phyloP scores from a whole-genome alignment of 257 asterid species.

The Nicotiana benthamiana region DNA sequence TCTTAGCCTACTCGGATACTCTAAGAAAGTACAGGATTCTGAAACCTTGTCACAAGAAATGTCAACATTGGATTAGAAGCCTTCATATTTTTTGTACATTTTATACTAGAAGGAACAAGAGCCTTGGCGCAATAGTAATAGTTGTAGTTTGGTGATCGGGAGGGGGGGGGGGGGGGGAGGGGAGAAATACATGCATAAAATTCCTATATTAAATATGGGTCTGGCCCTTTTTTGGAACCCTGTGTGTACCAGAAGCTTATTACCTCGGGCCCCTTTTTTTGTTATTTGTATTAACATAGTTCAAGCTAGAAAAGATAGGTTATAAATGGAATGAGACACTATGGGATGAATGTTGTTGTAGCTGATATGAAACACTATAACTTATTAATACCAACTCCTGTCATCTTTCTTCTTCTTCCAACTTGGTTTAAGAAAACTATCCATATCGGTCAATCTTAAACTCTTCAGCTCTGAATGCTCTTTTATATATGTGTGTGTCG shows the following conservation, averaged over 20 bases:
- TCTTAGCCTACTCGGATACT: constrained; percentile 24
- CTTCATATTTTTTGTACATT: background rate
- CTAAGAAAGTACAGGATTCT: background rate
- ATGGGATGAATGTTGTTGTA: background rate
- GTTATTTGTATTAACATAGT: background rate
- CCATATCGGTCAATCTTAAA: background rate
- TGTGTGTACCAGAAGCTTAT: background rate
- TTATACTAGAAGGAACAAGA: background rate
- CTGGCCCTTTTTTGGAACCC: background rate
- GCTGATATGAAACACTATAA: background rate
- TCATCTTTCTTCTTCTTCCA: background rate
- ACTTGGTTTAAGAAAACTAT: background rate
- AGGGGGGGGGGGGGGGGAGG: no score
- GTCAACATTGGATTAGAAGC: constrained; percentile 25
- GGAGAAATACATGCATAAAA: background rate
- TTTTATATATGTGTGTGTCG: background rate
- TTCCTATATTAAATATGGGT: background rate
- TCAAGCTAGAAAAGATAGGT: background rate
- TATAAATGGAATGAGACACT: background rate
- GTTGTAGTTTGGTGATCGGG: no score
- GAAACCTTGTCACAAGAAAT: constrained; percentile 8
- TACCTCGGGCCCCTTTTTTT: background rate
- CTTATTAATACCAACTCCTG: background rate
- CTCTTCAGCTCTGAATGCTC: background rate
- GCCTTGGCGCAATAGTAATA: background rate